Evolutionary conservation across 768 basidiomycete genomes (phyloP).

Genomic region (Phylloporus sp.): DNA sequence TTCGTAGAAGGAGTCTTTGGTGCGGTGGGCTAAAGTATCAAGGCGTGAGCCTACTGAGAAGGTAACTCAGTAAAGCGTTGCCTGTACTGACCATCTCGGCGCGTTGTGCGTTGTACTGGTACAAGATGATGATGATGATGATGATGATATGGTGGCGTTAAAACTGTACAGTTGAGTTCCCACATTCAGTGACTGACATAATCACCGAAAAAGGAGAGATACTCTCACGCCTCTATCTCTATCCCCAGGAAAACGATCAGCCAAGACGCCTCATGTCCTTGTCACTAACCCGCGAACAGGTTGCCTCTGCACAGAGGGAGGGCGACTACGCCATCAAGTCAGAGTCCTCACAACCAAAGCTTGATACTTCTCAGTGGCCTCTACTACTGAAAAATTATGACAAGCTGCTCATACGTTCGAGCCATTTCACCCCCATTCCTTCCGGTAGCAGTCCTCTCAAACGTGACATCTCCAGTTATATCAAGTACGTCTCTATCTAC

Average conservation of each 20-base stretch:
- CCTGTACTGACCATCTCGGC: slow-evolving; percentile 71
- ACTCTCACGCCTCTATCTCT: slow-evolving; percentile 19
- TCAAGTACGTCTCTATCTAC: slow-evolving; percentile 57
- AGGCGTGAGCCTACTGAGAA: slow-evolving; percentile 88
- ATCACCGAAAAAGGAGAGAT: slow-evolving; percentile 10
- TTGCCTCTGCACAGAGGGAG: slow-evolving; percentile 68
- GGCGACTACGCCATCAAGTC: slow-evolving; percentile 84
- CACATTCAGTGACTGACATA: slow-evolving; percentile 13
- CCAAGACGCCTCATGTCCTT: slow-evolving; percentile 19
- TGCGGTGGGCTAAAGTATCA: slow-evolving; percentile 49
- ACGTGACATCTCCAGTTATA: slow-evolving; percentile 86
- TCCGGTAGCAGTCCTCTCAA: slow-evolving; percentile 92
- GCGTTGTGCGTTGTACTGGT: background rate
- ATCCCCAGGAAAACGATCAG: background rate
- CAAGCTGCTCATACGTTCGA: slow-evolving; percentile 89
- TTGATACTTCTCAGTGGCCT: slow-evolving; percentile 98
- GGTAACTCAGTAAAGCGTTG: slow-evolving; percentile 84
- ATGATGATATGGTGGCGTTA: slow-evolving; percentile 14
- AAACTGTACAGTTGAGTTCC: slow-evolving; percentile 52
- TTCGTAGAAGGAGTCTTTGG: slow-evolving; percentile 52
- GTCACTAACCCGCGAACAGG: slow-evolving; percentile 57
- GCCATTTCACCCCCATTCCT: slow-evolving; percentile 98
- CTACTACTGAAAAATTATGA: slow-evolving; percentile 98
- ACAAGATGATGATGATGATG: background rate
- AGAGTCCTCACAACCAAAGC: slow-evolving; percentile 63